Evolutionary conservation across 108 stramenopile genomes (phyloP).

Genomic region (Pseudonitzschia pungens): DNA sequence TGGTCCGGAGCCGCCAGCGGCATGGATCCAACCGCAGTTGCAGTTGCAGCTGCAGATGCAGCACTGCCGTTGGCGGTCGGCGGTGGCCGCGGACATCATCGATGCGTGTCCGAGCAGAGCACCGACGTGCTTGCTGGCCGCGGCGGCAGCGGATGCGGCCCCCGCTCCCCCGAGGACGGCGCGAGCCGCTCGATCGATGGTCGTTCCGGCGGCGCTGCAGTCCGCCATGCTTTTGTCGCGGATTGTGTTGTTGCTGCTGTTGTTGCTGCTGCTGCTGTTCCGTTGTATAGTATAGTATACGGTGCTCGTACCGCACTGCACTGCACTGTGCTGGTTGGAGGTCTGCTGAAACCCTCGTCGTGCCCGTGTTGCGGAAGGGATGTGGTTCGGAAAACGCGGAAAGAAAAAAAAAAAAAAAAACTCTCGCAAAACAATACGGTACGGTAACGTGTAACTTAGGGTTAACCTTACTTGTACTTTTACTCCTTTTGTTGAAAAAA

Average conservation of each 20-base stretch:
- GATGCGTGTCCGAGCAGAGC: slow-evolving; percentile 62
- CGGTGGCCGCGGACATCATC: slow-evolving; percentile 7
- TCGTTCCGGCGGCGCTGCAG: slow-evolving; percentile 78
- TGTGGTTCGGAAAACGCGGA: no score
- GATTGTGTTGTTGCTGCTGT: background rate
- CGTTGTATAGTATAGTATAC: no score
- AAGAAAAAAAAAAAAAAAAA: no score
- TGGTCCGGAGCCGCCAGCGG: slow-evolving; percentile 46
- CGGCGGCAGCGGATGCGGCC: background rate
- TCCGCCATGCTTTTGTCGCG: slow-evolving; percentile 79
- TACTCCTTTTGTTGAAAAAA: no score
- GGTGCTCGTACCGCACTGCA: no score
- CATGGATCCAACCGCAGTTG: slow-evolving; percentile 38
- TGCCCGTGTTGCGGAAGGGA: no score
- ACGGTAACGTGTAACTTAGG: no score
- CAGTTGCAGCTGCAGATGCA: background rate
- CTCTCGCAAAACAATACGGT: no score
- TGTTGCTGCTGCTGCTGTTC: background rate
- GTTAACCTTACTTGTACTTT: no score
- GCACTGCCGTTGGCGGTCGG: background rate
- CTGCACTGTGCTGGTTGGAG: no score
- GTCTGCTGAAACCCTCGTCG: no score
- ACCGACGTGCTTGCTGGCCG: slow-evolving; percentile 45
- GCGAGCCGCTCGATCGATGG: slow-evolving; percentile 61
- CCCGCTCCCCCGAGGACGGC: slow-evolving; percentile 31